phyloP scores from a whole-genome alignment of 179 eudicot genomes.

The Patellifolia procumbens region DNA sequence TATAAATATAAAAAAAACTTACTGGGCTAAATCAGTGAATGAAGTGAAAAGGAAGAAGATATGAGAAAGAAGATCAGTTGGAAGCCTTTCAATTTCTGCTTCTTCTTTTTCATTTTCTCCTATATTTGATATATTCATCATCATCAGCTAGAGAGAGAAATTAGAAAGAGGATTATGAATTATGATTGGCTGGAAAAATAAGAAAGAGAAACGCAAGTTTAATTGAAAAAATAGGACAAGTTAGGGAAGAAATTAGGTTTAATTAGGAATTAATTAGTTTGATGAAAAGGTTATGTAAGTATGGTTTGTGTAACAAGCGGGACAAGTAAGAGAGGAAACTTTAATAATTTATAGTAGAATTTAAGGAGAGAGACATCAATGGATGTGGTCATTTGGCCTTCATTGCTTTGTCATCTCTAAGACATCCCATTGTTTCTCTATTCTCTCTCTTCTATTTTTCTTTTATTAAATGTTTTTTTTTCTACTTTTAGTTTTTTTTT shows the following conservation, averaged over 20 bases:
- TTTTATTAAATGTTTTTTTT: background rate
- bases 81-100: slow-evolving; percentile 70
- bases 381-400: slow-evolving; percentile 36
- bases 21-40: slow-evolving; percentile 92
- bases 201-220: background rate
- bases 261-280: background rate
- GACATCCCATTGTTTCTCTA: slow-evolving; percentile 15
- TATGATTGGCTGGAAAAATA: background rate
- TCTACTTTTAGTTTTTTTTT: background rate
- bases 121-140: slow-evolving; percentile 22
- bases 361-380: slow-evolving; percentile 3
- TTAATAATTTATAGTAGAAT: background rate
- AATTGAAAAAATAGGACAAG: background rate
- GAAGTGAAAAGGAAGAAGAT: slow-evolving; percentile 61
- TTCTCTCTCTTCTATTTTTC: background rate
- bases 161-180: background rate
- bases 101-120: slow-evolving; percentile 31
- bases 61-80: slow-evolving; percentile 74
- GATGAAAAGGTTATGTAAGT: background rate
- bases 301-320: slow-evolving; percentile 25
- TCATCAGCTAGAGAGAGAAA: background rate
- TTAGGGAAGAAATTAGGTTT: background rate
- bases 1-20: slow-evolving; percentile 9
- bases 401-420: slow-evolving; percentile 32
- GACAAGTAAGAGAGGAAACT: slow-evolving; percentile 20